A percentile compares a stretch with the other conserved stretches of the same genome.
Evolutionary conservation across 176 grass and related monocot species (phyloP).

Genomic region (Oryza longistaminata): DNA sequence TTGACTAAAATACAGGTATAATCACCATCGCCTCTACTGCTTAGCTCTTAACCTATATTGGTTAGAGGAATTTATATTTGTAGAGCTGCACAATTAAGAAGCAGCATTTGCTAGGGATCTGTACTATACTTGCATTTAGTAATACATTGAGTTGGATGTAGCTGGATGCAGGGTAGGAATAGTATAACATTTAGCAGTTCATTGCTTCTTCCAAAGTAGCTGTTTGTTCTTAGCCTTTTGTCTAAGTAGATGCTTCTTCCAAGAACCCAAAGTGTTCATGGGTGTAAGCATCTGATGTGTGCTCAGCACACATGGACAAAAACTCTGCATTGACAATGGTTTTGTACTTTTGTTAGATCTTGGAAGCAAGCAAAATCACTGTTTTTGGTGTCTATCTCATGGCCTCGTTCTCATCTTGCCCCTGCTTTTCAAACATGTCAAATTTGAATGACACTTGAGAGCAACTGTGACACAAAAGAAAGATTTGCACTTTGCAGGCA

Average conservation of each 20-base stretch:
- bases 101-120: constrained; percentile 44
- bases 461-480: neutral
- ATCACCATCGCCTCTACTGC: neutral
- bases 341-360: constrained; percentile 17
- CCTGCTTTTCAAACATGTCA: neutral
- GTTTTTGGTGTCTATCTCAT: constrained; percentile 29
- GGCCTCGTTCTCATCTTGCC: constrained; percentile 18
- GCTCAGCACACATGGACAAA: constrained; percentile 28
- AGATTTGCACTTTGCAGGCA: neutral
- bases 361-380: constrained; percentile 31
- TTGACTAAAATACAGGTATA: constrained; percentile 26
- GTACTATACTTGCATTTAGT: constrained; percentile 23
- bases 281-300: constrained; percentile 22
- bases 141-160: constrained; percentile 32
- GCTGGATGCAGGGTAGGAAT: constrained; percentile 22
- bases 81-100: constrained; percentile 13
- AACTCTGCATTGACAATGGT: constrained; percentile 1
- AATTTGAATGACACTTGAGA: neutral
- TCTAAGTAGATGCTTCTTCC: constrained; percentile 29
- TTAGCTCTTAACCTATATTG: neutral
- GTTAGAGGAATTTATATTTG: neutral
- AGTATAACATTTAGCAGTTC: neutral
- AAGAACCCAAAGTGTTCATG: constrained; percentile 27
- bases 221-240: constrained; percentile 48
- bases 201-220: constrained; percentile 36